Base-by-base conservation (phyloP, 2,329 filamentous ascomycete genomes). In the Aspergillus proliferans region DNA sequence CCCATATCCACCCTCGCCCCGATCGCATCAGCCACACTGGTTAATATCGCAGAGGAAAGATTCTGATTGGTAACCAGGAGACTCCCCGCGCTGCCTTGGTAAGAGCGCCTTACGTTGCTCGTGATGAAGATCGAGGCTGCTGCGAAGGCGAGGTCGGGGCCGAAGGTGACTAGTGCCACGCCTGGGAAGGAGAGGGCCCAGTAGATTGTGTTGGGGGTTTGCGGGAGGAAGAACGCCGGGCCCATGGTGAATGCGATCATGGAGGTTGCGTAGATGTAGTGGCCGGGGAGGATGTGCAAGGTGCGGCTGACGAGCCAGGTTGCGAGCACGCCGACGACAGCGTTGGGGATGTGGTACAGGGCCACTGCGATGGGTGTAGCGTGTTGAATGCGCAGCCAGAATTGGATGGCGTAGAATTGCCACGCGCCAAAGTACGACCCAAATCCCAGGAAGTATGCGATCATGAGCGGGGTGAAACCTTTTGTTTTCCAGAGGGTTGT, bases 41-140 rank as follows among this genome's bases (percentile, higher is more conserved):
- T 66, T 36, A 65, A 70, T 26, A 76, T 71, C 2, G 74, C 73
- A 12, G 67, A 64, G 0, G 70, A 71, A 15, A 76, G 58, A 48
- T 76, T 76, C 57, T 76, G 72, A 38, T 74, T 70, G 21, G 72
- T 76, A 1, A 76, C 72, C 4, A 76, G 57, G 50, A 76, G 50
- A 47, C 72, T 74, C 1, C 72, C 73, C 0, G 73, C 74, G 9
- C 67, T 69, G 3, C 72, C 73, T 50, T 76, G 74, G 47, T 76
- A 76, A 1, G 67, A 72, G n/a, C 72, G 56, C 1, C 71, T 67
- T 4, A 76, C 73, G 44, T 67, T 74, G 9, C 66, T 71, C 0
- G 73, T 76, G 50, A 76, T 75, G 58, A 76, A 76, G 41, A 76
- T 76, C n/a, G 70, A 71, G 1, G 73, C 73, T 0, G 74, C 73